phyloP scores from a whole-genome alignment of 345 rosid genomes.

The Syzygium jambos region DNA sequence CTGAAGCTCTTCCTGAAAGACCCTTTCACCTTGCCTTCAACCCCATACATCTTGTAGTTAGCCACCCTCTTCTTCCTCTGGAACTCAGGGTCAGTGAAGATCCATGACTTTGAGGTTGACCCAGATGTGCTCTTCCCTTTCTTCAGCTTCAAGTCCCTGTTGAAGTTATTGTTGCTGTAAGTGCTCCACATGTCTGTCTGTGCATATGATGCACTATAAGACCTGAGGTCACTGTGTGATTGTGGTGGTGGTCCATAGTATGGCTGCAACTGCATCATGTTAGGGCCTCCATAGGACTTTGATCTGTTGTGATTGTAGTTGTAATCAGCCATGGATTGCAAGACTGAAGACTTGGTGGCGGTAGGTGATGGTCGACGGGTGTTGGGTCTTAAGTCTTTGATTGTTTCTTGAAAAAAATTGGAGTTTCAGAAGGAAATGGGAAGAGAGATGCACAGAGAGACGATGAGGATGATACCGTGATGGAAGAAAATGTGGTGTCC shows the following conservation, averaged over 20 bases:
- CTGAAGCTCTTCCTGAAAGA: slow-evolving; percentile 78
- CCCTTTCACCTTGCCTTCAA: slow-evolving; percentile 82
- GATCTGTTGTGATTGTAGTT: slow-evolving; percentile 24
- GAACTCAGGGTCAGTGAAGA: slow-evolving; percentile 64
- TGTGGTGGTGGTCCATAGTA: slow-evolving; percentile 34
- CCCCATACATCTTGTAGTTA: slow-evolving; percentile 77
- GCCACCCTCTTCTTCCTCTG: slow-evolving; percentile 97
- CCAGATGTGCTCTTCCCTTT: slow-evolving; percentile 38
- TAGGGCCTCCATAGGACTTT: slow-evolving; percentile 30
- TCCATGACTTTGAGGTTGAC: slow-evolving; percentile 51
- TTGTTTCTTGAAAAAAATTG: neutral
- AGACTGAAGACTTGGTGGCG: neutral
- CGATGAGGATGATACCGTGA: neutral
- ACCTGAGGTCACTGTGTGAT: slow-evolving; percentile 30
- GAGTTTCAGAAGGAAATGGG: neutral
- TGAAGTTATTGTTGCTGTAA: slow-evolving; percentile 7
- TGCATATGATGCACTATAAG: slow-evolving; percentile 54
- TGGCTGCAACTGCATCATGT: slow-evolving; percentile 50
- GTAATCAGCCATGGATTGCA: slow-evolving; percentile 49
- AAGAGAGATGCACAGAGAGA: neutral
- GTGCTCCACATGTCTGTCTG: slow-evolving; percentile 36
- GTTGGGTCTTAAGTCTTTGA: neutral
- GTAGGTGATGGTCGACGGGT: neutral
- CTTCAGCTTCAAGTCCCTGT: slow-evolving; percentile 29
- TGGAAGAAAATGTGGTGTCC: neutral